Percentiles rank a stretch among this genome's conserved stretches.
These are phyloP conservation scores for Fusarium aywerte DNA, from an alignment of 2,329 filamentous ascomycete species.

Conservation along the genomic window DNA sequence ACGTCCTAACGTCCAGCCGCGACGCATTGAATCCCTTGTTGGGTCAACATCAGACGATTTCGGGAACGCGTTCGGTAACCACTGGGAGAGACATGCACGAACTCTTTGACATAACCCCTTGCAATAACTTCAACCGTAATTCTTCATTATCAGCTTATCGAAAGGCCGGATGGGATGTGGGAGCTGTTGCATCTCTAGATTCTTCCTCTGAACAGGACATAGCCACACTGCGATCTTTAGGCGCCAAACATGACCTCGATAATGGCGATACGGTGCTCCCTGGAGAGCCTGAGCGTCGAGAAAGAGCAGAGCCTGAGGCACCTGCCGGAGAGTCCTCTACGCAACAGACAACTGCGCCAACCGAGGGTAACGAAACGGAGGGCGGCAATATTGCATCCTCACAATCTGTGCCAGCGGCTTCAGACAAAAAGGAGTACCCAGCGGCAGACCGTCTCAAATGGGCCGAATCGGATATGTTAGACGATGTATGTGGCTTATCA, in stretches of 20 bases:
- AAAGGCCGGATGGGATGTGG: background rate
- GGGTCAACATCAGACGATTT: background rate
- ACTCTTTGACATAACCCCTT: background rate
- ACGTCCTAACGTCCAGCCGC: no score
- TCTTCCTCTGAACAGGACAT: background rate
- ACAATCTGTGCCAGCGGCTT: no score
- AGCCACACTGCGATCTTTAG: background rate
- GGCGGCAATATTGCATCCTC: no score
- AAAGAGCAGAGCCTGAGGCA: no score
- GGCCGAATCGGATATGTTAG: background rate
- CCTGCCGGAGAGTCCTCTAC: no score
- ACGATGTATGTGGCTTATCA: background rate
- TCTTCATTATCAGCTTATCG: background rate
- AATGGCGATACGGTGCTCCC: no score
- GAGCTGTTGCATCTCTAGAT: background rate
- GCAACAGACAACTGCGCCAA: no score
- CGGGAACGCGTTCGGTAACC: background rate
- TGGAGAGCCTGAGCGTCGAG: no score
- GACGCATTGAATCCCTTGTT: background rate
- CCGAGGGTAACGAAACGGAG: no score
- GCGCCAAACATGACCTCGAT: background rate
- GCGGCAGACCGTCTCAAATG: no score
- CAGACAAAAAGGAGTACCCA: no score
- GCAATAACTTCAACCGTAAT: background rate
- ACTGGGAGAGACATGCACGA: background rate